phyloP scores from a whole-genome alignment of 2,329 filamentous ascomycete species.

The Neocucurbitaria cava region DNA sequence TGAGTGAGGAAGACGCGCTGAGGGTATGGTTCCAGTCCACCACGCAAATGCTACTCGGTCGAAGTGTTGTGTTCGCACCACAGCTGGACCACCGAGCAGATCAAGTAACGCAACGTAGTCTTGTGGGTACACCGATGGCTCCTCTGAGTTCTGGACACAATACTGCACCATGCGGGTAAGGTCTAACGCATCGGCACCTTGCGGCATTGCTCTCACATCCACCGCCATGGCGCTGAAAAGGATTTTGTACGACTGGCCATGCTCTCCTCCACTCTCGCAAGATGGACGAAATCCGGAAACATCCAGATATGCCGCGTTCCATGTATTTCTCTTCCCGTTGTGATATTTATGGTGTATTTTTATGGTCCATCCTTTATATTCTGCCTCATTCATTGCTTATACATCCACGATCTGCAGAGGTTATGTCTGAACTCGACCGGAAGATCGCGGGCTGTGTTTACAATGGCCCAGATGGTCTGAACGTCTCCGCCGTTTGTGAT shows the following conservation, averaged over 20 bases:
- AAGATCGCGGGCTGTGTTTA: conserved; percentile 23
- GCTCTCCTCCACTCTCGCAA: not conserved
- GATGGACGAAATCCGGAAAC: conserved; percentile 9
- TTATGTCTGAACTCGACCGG: conserved; percentile 9
- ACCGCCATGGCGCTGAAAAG: conserved; percentile 27
- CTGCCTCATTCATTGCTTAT: conserved; percentile 25
- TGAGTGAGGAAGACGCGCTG: not conserved
- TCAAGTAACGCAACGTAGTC: conserved; percentile 23
- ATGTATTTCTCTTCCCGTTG: not conserved
- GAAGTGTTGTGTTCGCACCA: conserved; percentile 6
- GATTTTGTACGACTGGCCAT: not conserved
- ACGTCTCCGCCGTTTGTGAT: conserved; percentile 25
- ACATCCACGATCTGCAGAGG: conserved; percentile 18
- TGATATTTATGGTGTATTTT: conserved; percentile 17
- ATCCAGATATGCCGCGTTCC: conserved; percentile 15
- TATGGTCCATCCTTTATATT: conserved; percentile 26
- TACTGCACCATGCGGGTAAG: conserved; percentile 33
- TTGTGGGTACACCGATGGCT: conserved; percentile 28
- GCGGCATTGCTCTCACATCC: conserved; percentile 19
- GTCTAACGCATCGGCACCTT: conserved; percentile 29
- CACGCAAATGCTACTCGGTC: conserved; percentile 17
- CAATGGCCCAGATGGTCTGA: conserved; percentile 16
- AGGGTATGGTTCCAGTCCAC: conserved; percentile 2
- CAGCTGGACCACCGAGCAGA: conserved; percentile 13
- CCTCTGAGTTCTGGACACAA: conserved; percentile 15